phyloP scores from a whole-genome alignment of 2,329 filamentous ascomycete genomes.

The Passalora sequoiae region DNA sequence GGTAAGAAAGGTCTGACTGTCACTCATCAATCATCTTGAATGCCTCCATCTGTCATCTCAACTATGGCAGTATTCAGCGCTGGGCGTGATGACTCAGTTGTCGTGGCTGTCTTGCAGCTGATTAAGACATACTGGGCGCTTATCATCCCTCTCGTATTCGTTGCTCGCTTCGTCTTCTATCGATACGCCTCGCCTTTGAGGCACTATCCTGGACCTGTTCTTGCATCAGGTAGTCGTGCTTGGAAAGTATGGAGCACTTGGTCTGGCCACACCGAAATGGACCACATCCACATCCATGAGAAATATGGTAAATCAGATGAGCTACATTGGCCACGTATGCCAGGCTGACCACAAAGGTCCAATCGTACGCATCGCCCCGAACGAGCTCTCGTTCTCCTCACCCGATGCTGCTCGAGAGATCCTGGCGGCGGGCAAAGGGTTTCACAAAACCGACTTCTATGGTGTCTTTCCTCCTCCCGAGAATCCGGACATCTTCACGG shows the following conservation, averaged over 20 bases:
- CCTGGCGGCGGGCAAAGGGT: constrained; percentile 30
- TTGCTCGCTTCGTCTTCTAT: constrained; percentile 30
- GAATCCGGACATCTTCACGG: constrained; percentile 56
- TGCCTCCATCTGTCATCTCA: constrained; percentile 10
- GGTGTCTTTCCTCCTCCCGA: constrained; percentile 52
- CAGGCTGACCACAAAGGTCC: constrained; percentile 15
- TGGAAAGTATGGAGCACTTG: constrained; percentile 29
- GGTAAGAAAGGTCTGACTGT: no score
- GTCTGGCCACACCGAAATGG: constrained; percentile 25
- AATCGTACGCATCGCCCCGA: constrained; percentile 30
- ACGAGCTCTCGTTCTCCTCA: constrained; percentile 30
- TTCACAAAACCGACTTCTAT: constrained; percentile 33
- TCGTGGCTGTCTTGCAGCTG: constrained; percentile 15
- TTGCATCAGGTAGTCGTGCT: constrained; percentile 29
- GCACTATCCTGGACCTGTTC: constrained; percentile 28
- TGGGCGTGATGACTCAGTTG: constrained; percentile 12
- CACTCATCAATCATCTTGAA: no score
- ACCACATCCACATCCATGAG: constrained; percentile 25
- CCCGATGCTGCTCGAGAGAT: constrained; percentile 29
- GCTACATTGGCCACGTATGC: neutral
- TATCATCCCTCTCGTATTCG: constrained; percentile 21
- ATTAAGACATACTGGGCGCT: constrained; percentile 22
- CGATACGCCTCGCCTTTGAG: constrained; percentile 27
- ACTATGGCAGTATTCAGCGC: constrained; percentile 16
- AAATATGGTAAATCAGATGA: constrained; percentile 21